These are phyloP conservation scores for Apiospora saccharicola DNA, from an alignment of 2,329 filamentous ascomycete genomes.

Conservation along the genomic window DNA sequence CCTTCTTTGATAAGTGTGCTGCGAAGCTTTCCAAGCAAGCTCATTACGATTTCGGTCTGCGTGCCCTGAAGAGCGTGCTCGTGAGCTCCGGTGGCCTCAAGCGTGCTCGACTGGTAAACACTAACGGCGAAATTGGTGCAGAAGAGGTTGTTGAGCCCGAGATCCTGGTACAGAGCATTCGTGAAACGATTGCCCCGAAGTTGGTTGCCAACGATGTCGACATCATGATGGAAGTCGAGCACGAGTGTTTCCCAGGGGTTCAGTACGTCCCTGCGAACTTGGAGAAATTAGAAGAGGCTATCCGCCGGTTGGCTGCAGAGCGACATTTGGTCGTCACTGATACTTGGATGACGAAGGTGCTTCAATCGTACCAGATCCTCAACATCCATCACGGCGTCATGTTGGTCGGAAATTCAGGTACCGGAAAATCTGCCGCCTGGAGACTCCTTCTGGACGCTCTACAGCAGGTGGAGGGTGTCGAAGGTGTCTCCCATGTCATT, in stretches of 20 bases:
- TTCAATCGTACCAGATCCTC: slow-evolving; percentile 98
- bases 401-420: slow-evolving; percentile 99
- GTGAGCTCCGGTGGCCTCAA: slow-evolving; percentile 98
- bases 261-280: slow-evolving; percentile 91
- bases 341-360: slow-evolving; percentile 95
- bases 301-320: slow-evolving; percentile 82
- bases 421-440: slow-evolving; percentile 96
- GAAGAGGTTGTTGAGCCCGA: slow-evolving; percentile 88
- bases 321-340: slow-evolving; percentile 90
- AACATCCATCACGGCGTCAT: slow-evolving; percentile 99
- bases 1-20: slow-evolving; percentile 95
- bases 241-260: slow-evolving; percentile 88
- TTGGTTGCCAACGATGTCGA: slow-evolving; percentile 92
- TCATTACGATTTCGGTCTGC: slow-evolving; percentile 98
- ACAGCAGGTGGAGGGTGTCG: slow-evolving; percentile 87
- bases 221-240: slow-evolving; percentile 84
- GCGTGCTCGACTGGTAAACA: slow-evolving; percentile 74
- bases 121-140: slow-evolving; percentile 63
- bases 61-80: slow-evolving; percentile 97
- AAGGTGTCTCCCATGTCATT: slow-evolving; percentile 96
- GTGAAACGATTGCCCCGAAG: slow-evolving; percentile 98
- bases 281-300: slow-evolving; percentile 78
- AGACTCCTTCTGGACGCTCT: slow-evolving; percentile 89
- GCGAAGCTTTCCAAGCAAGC: slow-evolving; percentile 89
- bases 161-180: slow-evolving; percentile 97